Conservation (phyloP, 108 stramenopile species). For the Discostella stelligeroides region DNA sequence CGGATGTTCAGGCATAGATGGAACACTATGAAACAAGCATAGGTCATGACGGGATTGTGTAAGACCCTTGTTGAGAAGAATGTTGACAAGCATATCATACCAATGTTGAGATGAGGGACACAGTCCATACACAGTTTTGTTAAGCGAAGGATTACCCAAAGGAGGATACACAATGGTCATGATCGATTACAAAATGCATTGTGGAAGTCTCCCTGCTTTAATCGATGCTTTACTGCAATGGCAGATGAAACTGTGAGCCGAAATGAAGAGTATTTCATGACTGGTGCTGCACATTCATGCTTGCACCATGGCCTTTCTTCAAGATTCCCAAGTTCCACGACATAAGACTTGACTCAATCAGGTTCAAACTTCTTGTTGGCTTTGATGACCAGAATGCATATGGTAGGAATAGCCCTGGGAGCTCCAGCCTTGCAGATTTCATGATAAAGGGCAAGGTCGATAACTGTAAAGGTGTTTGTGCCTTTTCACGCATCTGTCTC, state of each 20-base stretch:
- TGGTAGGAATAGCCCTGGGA: slow-evolving; percentile 8
- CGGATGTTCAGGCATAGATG: background rate
- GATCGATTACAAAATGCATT: slow-evolving; percentile 26
- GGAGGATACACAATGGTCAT: slow-evolving; percentile 6
- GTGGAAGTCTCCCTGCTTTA: slow-evolving; percentile 26
- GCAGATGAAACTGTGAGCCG: slow-evolving; percentile 3
- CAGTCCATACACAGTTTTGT: slow-evolving; percentile 23
- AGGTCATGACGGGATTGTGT: slow-evolving; percentile 6
- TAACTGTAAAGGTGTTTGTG: background rate
- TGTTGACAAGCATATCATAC: slow-evolving; percentile 2
- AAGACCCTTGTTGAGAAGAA: slow-evolving; percentile 7
- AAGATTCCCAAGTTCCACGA: slow-evolving; percentile 18
- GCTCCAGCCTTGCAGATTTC: background rate
- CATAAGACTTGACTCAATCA: slow-evolving; percentile 4
- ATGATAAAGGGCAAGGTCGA: slow-evolving; percentile 1
- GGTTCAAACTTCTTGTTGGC: background rate
- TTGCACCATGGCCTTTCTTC: slow-evolving; percentile 22
- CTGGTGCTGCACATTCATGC: slow-evolving; percentile 14
- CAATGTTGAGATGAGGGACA: slow-evolving; percentile 18
- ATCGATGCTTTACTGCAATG: background rate
- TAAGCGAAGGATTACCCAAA: background rate
- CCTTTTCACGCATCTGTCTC: no score
- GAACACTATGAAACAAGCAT: background rate
- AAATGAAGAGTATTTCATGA: background rate
- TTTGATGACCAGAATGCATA: background rate